Conservation (phyloP, 331 rosid genomes). For the Cucumis variabilis region DNA sequence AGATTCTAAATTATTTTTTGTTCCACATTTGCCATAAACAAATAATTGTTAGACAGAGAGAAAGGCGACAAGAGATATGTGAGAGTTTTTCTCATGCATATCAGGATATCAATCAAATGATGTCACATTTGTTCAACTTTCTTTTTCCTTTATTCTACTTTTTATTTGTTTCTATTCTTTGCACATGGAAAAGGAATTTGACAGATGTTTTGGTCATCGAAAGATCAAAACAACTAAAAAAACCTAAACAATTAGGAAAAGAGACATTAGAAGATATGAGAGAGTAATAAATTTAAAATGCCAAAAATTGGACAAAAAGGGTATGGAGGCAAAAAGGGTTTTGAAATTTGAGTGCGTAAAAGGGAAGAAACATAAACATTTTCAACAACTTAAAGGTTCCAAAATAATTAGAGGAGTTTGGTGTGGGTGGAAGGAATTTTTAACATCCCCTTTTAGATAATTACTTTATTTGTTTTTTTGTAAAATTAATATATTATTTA, state of each 20-base stretch:
- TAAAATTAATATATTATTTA: no score
- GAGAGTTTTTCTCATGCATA: no score
- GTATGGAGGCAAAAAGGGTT: neutral
- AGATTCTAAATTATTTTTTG: no score
- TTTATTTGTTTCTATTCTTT: no score
- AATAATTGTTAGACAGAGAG: no score
- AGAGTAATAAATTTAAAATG: neutral
- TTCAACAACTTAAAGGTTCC: neutral
- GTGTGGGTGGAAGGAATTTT: neutral
- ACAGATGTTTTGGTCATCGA: neutral
- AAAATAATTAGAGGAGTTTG: constrained; percentile 1
- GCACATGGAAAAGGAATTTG: neutral
- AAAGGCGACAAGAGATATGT: no score
- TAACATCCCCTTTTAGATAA: neutral
- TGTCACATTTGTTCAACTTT: no score
- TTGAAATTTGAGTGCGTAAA: neutral
- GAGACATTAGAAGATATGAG: neutral
- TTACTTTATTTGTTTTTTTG: no score
- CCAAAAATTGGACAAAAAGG: neutral
- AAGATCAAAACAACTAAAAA: neutral
- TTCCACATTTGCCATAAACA: no score
- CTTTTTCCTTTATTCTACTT: no score
- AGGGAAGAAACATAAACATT: neutral
- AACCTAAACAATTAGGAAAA: neutral
- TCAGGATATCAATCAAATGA: no score